Base-by-base conservation (phyloP, 1,284 basidiomycete species). In the Ceratobasidium sp. region DNA sequence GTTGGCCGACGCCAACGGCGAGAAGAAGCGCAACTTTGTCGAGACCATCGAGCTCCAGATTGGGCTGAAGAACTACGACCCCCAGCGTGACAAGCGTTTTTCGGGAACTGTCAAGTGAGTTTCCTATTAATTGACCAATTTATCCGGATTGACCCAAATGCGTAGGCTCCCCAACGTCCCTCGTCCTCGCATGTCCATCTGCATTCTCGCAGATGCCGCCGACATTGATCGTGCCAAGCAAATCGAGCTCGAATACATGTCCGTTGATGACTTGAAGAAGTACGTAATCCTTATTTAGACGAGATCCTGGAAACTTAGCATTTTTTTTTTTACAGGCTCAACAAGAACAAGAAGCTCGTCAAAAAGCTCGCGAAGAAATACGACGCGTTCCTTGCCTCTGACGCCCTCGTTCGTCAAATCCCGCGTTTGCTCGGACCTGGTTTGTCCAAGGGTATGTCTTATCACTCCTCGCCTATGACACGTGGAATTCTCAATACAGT, bases 271-370 rank as follows among this genome's bases (percentile, higher is more conserved):
- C 85, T 88, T 99, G 85, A 99, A 99, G 86, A 99, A 99, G 94
- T 92, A 76, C 48, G 87, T 81, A n/a, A 0, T 8, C 12, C 78
- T n/a, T 79, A 79, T 65, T 32, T 32, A 41, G 36, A 62, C 41
- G 52, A 6, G 21, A 12, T 36, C 34, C 71, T 34, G 9, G 26
- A 18, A 32, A 45, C 45, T 57, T 26, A 60, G 30, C 12, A 48
- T 53, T 53, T n/a, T 26, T n/a, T n/a, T n/a, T 16, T 41, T 41
- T 58, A 1, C 57, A 93, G 92, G 85, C 89, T 98, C 78, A 98
- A 97, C 92, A 97, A 97, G 88, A 99, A 99, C 91, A 99, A 99
- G 89, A 99, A 99, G 87, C 94, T 99, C 77, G 97, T 99, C 81
- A 99, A 99, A 90, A 99, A 97, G 88, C 93, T 99, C 78, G 97